Base-by-base conservation (phyloP, 2,329 filamentous ascomycete species). In the Drechslerella coelobrocha region DNA sequence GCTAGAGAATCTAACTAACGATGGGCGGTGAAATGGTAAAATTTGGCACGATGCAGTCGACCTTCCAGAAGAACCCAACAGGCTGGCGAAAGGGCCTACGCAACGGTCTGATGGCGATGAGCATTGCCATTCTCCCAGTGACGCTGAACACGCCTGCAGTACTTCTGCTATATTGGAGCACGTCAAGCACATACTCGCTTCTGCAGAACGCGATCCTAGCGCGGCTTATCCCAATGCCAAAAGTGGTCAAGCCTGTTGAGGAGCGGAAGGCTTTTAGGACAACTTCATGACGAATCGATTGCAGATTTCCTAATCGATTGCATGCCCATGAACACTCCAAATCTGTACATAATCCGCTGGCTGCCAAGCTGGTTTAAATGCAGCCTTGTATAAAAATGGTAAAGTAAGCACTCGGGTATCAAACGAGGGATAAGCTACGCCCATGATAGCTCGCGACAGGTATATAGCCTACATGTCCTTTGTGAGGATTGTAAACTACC, bases 111-210 rank as follows among this genome's bases (percentile, higher is more conserved):
- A 52, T 52, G 50, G 26, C 12, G 2, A 48, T 72, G 2, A 61
- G 54, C 37, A 41, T 72, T 1, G 29, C 43, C 1, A 45, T 59
- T 3, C 41, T 72, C 17, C 68, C 68, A 9, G 23, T 72, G 24
- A 72, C 68, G 1, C 21, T 72, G 23, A 60, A 65, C 26, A 56
- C 60, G 2, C 68, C 68, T 0, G 48, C 61, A 3, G 21, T 72
- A 1, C 23, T 72, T 24, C 45, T 61, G 17, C 14, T 72, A 14
- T 72, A 72, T 29, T 72, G 68, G 68, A 56, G 54, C 19, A 61
- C 68, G 4, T 65, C 61, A n/a, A 50, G 61, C 24, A 24, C 50
- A 0, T 72, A 72, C 48, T 65, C 61, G 2, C 21, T 72, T 2
- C 34, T 61, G 24, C 68, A 72, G 45, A 72, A 72, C 31, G 34